Base-by-base conservation (phyloP, 1,284 basidiomycete species). In the Sanghuangporus weigelae region DNA sequence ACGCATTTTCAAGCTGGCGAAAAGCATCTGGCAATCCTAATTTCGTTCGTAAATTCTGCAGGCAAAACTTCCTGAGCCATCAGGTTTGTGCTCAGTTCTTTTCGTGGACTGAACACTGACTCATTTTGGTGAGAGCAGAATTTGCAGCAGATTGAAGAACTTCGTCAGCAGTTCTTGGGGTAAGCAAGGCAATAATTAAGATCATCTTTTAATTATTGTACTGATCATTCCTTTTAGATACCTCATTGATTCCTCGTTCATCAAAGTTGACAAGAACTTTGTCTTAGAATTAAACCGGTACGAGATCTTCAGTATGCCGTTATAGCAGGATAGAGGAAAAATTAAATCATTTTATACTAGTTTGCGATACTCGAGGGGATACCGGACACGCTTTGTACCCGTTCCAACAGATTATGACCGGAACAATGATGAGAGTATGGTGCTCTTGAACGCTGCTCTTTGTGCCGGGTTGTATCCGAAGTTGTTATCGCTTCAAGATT, bases 111-210 rank as follows among this genome's bases (percentile, higher is more conserved):
- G 31, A 6, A 54, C 40, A 36, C 7, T 40, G 23, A 26, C 16
- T 23, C 49, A 58, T 23, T 8, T 51, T 2, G 14, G 36, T 39
- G 23, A 1, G n/a, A 38, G 2, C 74, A 96, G 86, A 98, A 95
- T 70, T 77, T 99, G 63, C 88, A 95, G 74, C 95, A 98, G 74
- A 97, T 99, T 56, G 97, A 99, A 73, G 97, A 99, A 72, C 81
- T 99, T 36, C 87, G 96, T 6, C 95, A 97, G 71, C 96, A 98
- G 74, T 91, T 97, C 69, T 80, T 98, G 48, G 86, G 90, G 82
- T 92, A 69, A 68, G 77, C 70, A 35, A 26, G 31, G 21, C 36
- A 4, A 50, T 46, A 19, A 26, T 26, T 14, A 54, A 35, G 16
- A 19, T 7, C 23, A 19, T 26, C 51, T 42, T 7, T 40, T 49